A percentile compares a stretch with the other conserved stretches of the same genome.
These are phyloP conservation scores for Kuraishia cidri DNA, from an alignment of 805 yeast species.

Conservation along the genomic window DNA sequence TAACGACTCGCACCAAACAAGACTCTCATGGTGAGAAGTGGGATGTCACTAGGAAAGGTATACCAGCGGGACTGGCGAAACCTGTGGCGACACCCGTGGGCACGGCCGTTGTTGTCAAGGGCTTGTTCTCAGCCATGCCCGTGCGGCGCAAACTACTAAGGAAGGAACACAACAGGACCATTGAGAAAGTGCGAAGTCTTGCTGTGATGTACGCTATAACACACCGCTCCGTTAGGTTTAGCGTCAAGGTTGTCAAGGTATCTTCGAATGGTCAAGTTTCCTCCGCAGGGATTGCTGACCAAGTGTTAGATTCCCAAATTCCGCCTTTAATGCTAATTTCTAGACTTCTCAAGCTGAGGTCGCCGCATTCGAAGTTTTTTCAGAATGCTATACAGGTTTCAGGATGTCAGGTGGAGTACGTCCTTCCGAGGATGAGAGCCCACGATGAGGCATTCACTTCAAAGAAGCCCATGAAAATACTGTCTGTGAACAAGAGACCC, in stretches of 20 bases:
- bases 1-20: constrained; percentile 17
- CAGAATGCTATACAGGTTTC: constrained; percentile 2
- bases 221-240: constrained; percentile 20
- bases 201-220: constrained; percentile 21
- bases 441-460: constrained; percentile 12
- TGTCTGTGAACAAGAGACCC: constrained; percentile 24
- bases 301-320: constrained; percentile 6
- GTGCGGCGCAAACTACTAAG: constrained; percentile 22
- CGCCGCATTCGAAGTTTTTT: constrained; percentile 8
- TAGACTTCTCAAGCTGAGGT: constrained; percentile 10
- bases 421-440: constrained; percentile 25
- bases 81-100: constrained; percentile 22
- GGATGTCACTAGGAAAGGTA: constrained; percentile 21
- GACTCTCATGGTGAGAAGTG: constrained; percentile 26
- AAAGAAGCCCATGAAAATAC: constrained; percentile 14
- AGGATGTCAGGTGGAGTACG: constrained; percentile 7
- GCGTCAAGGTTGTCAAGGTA: constrained; percentile 12
- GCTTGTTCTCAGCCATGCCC: constrained; percentile 20
- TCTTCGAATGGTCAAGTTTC: constrained; percentile 7
- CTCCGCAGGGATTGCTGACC: constrained; percentile 5
- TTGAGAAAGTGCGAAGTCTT: constrained; percentile 14
- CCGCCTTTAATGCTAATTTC: constrained; percentile 7
- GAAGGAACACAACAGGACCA: constrained; percentile 13
- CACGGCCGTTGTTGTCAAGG: constrained; percentile 22
- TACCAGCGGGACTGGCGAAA: constrained; percentile 7